phyloP scores from a whole-genome alignment of 2,329 filamentous ascomycete species.

The Davidsoniella australis region DNA sequence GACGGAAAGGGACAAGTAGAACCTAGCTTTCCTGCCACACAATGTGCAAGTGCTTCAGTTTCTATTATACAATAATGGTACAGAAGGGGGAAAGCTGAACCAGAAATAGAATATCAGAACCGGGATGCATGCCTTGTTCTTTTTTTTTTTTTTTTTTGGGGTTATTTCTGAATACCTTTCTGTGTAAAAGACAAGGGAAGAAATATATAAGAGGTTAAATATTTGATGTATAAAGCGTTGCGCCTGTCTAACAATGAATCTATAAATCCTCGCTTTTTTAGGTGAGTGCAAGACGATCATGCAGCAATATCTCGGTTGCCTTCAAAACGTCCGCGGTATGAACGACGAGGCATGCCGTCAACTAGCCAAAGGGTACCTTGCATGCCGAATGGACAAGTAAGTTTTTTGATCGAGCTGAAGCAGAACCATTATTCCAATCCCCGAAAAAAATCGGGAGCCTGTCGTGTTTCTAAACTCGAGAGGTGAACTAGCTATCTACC shows the following conservation, averaged over 20 bases:
- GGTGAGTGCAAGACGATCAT: conserved; percentile 90
- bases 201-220: background rate
- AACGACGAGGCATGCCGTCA: conserved; percentile 76
- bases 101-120: too few species aligned
- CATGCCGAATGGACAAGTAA: conserved; percentile 88
- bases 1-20: too few species aligned
- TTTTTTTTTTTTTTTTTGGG: too few species aligned
- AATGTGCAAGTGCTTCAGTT: background rate
- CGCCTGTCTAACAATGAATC: background rate
- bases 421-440: background rate
- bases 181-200: background rate
- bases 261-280: conserved; percentile 19
- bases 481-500: background rate
- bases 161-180: too few species aligned
- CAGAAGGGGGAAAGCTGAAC: too few species aligned
- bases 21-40: too few species aligned
- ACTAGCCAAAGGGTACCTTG: conserved; percentile 74
- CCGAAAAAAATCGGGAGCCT: background rate
- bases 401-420: conserved; percentile 17
- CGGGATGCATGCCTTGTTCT: too few species aligned
- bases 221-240: background rate
- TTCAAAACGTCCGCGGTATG: conserved; percentile 66
- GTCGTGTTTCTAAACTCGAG: too few species aligned
- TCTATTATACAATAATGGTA: too few species aligned
- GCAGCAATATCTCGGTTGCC: conserved; percentile 67